phyloP scores from a whole-genome alignment of 148 eudicot genomes.

The Cornus florida region DNA sequence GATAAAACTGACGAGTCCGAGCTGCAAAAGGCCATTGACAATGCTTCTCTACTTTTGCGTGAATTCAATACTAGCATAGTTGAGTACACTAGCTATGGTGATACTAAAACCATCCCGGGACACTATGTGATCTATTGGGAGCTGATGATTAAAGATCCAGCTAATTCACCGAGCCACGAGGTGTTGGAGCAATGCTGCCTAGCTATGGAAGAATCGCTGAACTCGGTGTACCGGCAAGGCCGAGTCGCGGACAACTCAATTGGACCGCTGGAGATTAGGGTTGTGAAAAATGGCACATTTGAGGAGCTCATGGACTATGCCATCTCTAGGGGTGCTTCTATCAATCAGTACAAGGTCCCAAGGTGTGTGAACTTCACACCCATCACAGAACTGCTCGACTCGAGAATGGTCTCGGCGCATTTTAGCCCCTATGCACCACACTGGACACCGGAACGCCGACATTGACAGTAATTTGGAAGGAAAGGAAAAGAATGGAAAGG shows the following conservation, averaged over 20 bases:
- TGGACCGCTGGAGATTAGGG: slow-evolving; percentile 38
- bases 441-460: slow-evolving; percentile 29
- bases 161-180: slow-evolving; percentile 12
- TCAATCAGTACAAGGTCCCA: slow-evolving; percentile 40
- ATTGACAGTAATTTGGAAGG: not conserved
- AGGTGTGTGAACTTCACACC: slow-evolving; percentile 34
- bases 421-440: slow-evolving; percentile 31
- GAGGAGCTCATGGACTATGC: slow-evolving; percentile 44
- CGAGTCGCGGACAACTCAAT: slow-evolving; percentile 35
- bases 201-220: slow-evolving; percentile 37
- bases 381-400: slow-evolving; percentile 33
- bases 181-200: slow-evolving; percentile 28
- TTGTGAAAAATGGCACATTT: slow-evolving; percentile 36
- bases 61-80: slow-evolving; percentile 25
- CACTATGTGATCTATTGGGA: slow-evolving; percentile 42
- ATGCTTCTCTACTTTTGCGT: slow-evolving; percentile 18
- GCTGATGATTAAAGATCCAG: slow-evolving; percentile 21
- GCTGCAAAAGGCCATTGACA: slow-evolving; percentile 31
- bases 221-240: slow-evolving; percentile 39
- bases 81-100: slow-evolving; percentile 38
- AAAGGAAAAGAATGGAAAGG: not conserved
- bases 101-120: slow-evolving; percentile 31
- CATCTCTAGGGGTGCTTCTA: slow-evolving; percentile 40
- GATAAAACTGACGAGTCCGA: slow-evolving; percentile 40
- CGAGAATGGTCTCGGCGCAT: slow-evolving; percentile 31